Evolutionary conservation across 352 stramenopile species (phyloP).

Genomic region (Aphanomyces invadans): DNA sequence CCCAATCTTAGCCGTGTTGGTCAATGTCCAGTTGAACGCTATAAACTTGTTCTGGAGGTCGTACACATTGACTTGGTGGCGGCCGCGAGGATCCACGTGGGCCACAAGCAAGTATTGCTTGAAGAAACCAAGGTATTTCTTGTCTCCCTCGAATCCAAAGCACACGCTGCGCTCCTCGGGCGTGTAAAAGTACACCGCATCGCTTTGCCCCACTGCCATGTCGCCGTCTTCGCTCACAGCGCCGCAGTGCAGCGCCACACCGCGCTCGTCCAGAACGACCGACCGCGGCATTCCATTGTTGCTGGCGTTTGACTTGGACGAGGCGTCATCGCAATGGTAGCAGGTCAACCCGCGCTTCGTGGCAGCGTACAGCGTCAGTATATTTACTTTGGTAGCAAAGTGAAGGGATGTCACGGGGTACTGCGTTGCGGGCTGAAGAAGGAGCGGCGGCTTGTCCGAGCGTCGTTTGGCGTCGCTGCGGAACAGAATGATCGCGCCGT

Average conservation of each 20-base stretch:
- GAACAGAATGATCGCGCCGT: constrained; percentile 79
- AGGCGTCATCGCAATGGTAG: constrained; percentile 72
- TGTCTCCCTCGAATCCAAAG: constrained; percentile 83
- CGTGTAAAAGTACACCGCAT: constrained; percentile 86
- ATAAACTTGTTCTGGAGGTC: constrained; percentile 91
- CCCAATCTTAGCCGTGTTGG: constrained; percentile 33
- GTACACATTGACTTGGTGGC: constrained; percentile 86
- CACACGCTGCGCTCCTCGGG: constrained; percentile 81
- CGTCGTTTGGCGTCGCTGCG: constrained; percentile 55
- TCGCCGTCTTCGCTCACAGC: constrained; percentile 81
- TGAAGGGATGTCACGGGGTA: constrained; percentile 65
- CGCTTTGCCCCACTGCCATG: constrained; percentile 72
- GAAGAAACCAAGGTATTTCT: constrained; percentile 81
- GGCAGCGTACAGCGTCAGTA: constrained; percentile 71
- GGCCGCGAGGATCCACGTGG: constrained; percentile 69
- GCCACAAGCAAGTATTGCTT: constrained; percentile 82
- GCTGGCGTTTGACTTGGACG: too few species aligned
- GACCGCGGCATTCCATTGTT: constrained; percentile 36
- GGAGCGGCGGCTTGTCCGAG: constrained; percentile 52
- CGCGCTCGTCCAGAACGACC: constrained; percentile 71
- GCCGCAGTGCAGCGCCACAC: constrained; percentile 71
- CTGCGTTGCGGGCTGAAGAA: constrained; percentile 72
- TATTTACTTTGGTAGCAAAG: constrained; percentile 66
- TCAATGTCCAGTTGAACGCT: constrained; percentile 86
- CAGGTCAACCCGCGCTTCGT: constrained; percentile 70